Evolutionary conservation across 345 rosid genomes (phyloP), one percentile per base, ranked within the genome.

Genomic region (Corymbia maculata): DNA sequence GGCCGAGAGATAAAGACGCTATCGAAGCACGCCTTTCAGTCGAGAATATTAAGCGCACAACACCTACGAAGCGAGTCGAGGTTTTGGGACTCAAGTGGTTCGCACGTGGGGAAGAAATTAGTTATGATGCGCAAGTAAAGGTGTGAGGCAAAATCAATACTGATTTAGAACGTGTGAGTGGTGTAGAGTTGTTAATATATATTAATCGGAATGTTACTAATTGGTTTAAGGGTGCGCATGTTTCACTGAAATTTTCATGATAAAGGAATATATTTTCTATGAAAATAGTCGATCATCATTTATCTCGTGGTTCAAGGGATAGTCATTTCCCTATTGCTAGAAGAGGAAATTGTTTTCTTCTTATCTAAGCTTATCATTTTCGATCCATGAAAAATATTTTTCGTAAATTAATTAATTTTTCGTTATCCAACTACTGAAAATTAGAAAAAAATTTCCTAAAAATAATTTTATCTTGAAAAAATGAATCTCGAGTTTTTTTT

Each of bases 101-200:
- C 0, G 0, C 66, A 22, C 7, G 0, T 1, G 1, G 13, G 64
- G 64, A 57, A 24, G 59, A 53, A 53, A 53, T 53, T 3, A 26
- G 21, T 53, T 53, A 0, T 26, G 8, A 21, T 53, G 59, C 2
- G 4, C 0, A 0, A 19, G 59, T 53, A 21, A 53, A 53, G 59
- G 19, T 21, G 2, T 21, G 26, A 53, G 21, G 61, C 61, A 1
- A 55, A 55, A 55, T 11, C 12, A 22, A 28, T 55, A 55, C 0
- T 5, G 28, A 28, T 21, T 55, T 2, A 12, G 1, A 55, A 55
- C 61, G 1, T 22, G 8, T 1, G 28, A 55, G 6, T 9, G 21
- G 22, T 55, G 61, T 55, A 28, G 22, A 55, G 0, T 0, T 55
- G 0, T 22, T 55, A 55, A 55, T 1, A 55, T 1, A 55, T 55